Base-by-base conservation (phyloP, 805 yeast species). In the Ogataea chonburiensis region DNA sequence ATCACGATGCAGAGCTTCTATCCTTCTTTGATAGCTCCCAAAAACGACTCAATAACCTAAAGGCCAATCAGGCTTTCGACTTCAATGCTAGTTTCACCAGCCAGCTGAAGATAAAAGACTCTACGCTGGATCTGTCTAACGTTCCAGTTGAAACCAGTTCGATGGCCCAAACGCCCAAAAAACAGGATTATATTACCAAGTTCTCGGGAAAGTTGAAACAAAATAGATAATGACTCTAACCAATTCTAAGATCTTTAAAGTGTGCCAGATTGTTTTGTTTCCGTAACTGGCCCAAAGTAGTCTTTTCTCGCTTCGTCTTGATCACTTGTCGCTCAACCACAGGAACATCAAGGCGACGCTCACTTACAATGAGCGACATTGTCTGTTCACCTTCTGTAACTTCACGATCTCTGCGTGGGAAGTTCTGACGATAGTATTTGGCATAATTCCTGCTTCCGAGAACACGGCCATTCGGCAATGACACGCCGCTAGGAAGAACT, bases 381-480 rank as follows among this genome's bases (percentile, higher is more conserved):
- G 95, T 81, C 22, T 74, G 72, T 47, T 74, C 79, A 11, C 87
- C 80, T 13, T 84, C 88, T 9, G 66, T 54, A 17, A 73, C 64
- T 7, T 62, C 63, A 15, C 64, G 60, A 26, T 70, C 77, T 2
- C 64, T 54, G 11, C 68, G 63, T 11, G 50, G 50, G 24, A 71
- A 50, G 40, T 71, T 73, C 58, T 84, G 95, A 52, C 81, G 77
- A 58, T 79, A 79, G 53, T 76, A 78, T 35, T 85, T 67, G 29
- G 73, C 70, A 61, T 83, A 68, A 2, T 84, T 68, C 42, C 97
- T 70, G 59, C 89, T 96, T 0, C 95, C 95, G 1, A 86, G 71
- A 28, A 77, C 74, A 4, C 75, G 64, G 1, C 97, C 97, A 13
- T 84, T 73, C 2, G 96, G 89, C 32, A 88, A 60, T 49, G 82